Base-by-base conservation (phyloP, 164 flowering plant genomes). In the Malania oleifera region DNA sequence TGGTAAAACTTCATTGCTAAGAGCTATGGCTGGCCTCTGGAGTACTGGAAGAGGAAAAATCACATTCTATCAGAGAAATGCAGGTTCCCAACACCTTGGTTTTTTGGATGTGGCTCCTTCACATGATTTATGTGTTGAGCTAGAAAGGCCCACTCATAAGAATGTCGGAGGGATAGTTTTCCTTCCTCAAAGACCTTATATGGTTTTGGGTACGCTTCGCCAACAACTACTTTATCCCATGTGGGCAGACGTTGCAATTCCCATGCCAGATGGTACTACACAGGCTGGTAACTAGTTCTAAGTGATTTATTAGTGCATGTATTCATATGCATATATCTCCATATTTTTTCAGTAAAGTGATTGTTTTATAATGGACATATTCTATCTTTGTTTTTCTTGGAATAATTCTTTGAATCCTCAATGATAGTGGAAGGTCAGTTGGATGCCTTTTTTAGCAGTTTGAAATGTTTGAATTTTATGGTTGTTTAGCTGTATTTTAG, bases 1-100 rank as follows among this genome's bases (percentile, higher is more conserved):
- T 70, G 97, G 99, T 25, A 95, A 95, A 77, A 95, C 99, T 53
- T 88, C 96, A 18, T 73, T 90, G 68, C 69, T 95, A 63, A 83
- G 99, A 79, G 90, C 89, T 52, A 55, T 90, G 82, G 97, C 97
- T 73, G 96, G 97, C 60, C 95, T 95, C 46, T 95, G 97, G 99
- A 79, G 65, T 61, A 74, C 73, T n/a, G 97, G 99, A 59, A 81
- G 51, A 25, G 99, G 92, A 60, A 83, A 74, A 56, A 75, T 95
- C 51, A 79, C 77, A 58, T 86, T 82, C 71, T 87, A 80, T 67
- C 44, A 75, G 28, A 64, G 70, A 49, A 78, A 70, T 61, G 66
- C 62, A 20, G 73, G 68, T 67, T 22, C 57, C 31, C 61, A 59
- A 43, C 49, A 65, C 47, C 14, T 63, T 15, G 29, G 59, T 72